phyloP scores from a whole-genome alignment of 306 rosid genomes.

The Vicia sativa region DNA sequence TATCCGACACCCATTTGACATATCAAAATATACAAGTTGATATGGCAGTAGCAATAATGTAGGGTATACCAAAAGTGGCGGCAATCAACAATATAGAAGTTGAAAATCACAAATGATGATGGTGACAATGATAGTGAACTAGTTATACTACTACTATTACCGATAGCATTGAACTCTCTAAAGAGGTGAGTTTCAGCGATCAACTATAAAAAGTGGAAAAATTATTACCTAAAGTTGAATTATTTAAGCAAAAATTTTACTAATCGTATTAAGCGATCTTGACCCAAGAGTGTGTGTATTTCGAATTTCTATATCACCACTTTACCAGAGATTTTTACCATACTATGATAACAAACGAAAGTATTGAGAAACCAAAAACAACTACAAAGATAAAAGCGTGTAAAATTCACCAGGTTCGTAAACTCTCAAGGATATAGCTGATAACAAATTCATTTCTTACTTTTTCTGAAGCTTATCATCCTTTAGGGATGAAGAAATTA shows the following conservation, averaged over 20 bases:
- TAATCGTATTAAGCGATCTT: conserved; percentile 17
- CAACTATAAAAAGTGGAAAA: not conserved
- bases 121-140: not conserved
- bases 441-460: conserved; percentile 40
- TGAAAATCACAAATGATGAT: conserved; percentile 11
- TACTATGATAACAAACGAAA: conserved; percentile 7
- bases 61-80: not conserved
- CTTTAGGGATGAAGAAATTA: conserved; percentile 56
- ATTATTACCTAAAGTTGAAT: conserved; percentile 20
- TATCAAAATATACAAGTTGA: not conserved
- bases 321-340: conserved; percentile 13
- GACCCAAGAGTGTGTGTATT: not conserved
- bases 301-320: conserved; percentile 28
- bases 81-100: not conserved
- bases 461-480: conserved; percentile 54
- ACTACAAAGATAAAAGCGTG: conserved; percentile 19
- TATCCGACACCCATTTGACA: too few relatives aligned
- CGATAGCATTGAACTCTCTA: not conserved
- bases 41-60: not conserved
- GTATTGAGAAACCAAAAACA: conserved; percentile 26
- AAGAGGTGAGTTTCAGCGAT: conserved; percentile 5
- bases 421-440: conserved; percentile 6
- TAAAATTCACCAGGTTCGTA: conserved; percentile 9
- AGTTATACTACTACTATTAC: not conserved
- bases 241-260: not conserved